Evolutionary conservation across 106 monocot genomes (phyloP), one percentile per base, ranked within the genome.

Genomic region (Hemerocallis citrina): DNA sequence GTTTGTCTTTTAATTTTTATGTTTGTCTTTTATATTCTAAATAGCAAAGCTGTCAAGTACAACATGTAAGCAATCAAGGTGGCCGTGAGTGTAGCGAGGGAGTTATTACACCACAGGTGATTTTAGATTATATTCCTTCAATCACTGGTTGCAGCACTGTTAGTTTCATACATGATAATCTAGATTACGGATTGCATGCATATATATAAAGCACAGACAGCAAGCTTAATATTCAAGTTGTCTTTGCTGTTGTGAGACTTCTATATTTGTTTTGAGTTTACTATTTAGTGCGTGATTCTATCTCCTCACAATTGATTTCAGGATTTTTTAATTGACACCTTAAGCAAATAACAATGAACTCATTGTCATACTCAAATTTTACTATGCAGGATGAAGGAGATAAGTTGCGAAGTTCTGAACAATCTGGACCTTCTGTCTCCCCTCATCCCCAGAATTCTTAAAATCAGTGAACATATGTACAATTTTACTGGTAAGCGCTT

Each of bases 381-480:
- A 31, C 32, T 54, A 14, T 54, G 54, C 31, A 54, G 54, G 54
- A 20, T 0, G 31, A 54, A 30, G 31, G 54, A 30, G 31, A 54
- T 54, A n/a, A 32, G 16, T 54, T 54, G 5, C 54, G 32, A 31
- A 54, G 32, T 30, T 12, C 31, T 30, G 54, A 15, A 54, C 14
- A 31, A 32, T 30, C 54, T 30, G 31, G 54, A 31, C 14, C 31
- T 0, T 54, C 54, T 10, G n/a, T 54, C 31, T 54, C 54, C 29
- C 30, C 31, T 54, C 54, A 32, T 14, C 3, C 54, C 7, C 30
- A 54, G 3, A 19, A 28, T 32, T 31, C 54, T 54, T 0, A 13
- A 54, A 54, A 54, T 54, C 16, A 20, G 31, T 54, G 54, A 52
- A 30, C 32, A 16, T 32, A 54, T 54, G 29, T 32, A 31, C 54